Conservation (phyloP, 768 basidiomycete genomes). For the Mycena capillaripes region DNA sequence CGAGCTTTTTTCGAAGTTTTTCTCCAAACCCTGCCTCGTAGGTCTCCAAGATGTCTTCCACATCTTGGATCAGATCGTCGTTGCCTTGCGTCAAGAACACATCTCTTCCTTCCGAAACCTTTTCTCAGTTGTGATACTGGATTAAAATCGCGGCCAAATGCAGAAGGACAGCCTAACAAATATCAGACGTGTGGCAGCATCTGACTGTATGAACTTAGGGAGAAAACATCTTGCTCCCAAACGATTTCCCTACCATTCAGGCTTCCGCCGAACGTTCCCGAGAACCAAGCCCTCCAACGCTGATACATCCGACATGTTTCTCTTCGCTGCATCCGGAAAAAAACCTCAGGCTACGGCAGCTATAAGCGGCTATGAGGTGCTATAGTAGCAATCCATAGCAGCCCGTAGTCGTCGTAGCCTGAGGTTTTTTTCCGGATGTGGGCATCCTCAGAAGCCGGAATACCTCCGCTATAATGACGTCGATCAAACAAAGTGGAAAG, state of each 20-base stretch:
- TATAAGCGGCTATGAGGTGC: no score
- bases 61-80: no score
- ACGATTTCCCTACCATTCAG: not conserved
- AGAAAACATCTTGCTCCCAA: conserved; percentile 1
- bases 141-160: not conserved
- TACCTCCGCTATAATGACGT: not conserved
- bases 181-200: no score
- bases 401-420: no score
- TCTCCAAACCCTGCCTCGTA: no score
- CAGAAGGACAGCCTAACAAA: not conserved
- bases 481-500: not conserved
- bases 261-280: not conserved
- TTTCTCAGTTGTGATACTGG: not conserved
- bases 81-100: no score
- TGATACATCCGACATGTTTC: not conserved
- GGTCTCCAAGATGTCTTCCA: no score
- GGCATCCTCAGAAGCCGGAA: not conserved
- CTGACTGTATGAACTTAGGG: not conserved
- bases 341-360: no score
- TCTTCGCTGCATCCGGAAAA: not conserved
- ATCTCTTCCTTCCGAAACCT: no score
- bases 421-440: no score
- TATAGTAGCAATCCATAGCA: no score
- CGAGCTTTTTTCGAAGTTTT: no score
- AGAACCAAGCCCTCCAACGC: not conserved